Evolutionary conservation across 805 yeast species (phyloP).

Genomic region (Ogataea pilisensis): DNA sequence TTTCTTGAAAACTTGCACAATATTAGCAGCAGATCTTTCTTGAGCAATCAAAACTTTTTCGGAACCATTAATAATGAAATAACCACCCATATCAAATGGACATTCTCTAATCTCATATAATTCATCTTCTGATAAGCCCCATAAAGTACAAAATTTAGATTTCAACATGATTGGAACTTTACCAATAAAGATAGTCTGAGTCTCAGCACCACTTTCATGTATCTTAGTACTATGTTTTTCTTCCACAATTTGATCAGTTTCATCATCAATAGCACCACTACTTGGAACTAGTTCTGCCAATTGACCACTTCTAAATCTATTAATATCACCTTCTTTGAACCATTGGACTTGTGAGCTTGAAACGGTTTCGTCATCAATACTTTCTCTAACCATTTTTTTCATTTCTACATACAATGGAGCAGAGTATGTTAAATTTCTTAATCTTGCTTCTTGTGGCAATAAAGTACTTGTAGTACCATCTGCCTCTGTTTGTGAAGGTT

Average conservation of each 20-base stretch:
- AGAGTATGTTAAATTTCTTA: constrained; percentile 92
- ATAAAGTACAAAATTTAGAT: constrained; percentile 90
- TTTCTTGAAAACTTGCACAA: constrained; percentile 96
- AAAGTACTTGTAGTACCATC: constrained; percentile 99
- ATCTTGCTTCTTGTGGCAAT: constrained; percentile 97
- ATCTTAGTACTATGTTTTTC: constrained; percentile 31
- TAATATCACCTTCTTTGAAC: constrained; percentile 50
- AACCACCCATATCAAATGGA: constrained; percentile 99
- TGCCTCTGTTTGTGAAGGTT: constrained; percentile 98
- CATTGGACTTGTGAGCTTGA: constrained; percentile 56
- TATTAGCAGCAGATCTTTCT: constrained; percentile 97
- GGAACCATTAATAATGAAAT: constrained; percentile 96
- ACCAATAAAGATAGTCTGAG: constrained; percentile 68
- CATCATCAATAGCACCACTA: constrained; percentile 45
- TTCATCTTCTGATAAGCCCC: constrained; percentile 88
- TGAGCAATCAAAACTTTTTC: constrained; percentile 98
- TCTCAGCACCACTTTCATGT: constrained; percentile 32
- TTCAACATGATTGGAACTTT: constrained; percentile 97
- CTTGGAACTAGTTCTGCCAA: constrained; percentile 27
- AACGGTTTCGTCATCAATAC: constrained; percentile 63
- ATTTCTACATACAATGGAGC: constrained; percentile 96
- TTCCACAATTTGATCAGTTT: constrained; percentile 61
- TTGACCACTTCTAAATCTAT: constrained; percentile 30
- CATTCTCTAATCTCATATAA: constrained; percentile 95
- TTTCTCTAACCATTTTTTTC: constrained; percentile 82